A percentile compares a stretch with the other conserved stretches of the same genome.
Conservation (phyloP, 2,329 filamentous ascomycete species). For the Phyllachora maydis region DNA sequence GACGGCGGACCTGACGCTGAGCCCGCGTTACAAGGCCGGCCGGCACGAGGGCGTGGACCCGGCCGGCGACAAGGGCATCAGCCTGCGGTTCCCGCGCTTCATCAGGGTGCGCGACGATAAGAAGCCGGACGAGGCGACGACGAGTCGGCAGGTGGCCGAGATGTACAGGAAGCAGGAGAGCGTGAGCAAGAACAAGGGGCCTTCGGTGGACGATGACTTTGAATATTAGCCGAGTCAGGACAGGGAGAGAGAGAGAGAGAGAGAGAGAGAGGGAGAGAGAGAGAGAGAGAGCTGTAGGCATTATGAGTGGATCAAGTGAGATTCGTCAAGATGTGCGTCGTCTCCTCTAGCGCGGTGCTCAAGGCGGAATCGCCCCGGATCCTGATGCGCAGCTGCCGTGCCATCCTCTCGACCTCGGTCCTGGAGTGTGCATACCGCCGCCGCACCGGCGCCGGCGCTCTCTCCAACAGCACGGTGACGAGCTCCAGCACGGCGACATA, state of each 20-base stretch:
- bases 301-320: no score
- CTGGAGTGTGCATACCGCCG: conserved; percentile 30
- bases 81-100: conserved; percentile 77
- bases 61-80: conserved; percentile 57
- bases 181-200: conserved; percentile 68
- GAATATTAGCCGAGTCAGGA: conserved; percentile 48
- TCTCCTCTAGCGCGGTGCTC: no score
- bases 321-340: no score
- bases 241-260: no score
- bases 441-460: conserved; percentile 21
- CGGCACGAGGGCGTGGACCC: conserved; percentile 59
- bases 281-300: no score
- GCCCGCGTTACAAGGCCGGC: conserved; percentile 84
- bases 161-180: conserved; percentile 96
- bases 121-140: conserved; percentile 80
- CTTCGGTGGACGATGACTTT: conserved; percentile 86
- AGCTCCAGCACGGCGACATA: conserved; percentile 33
- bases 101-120: conserved; percentile 89
- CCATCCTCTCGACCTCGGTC: no score
- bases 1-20: conserved; percentile 84
- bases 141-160: conserved; percentile 68
- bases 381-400: no score
- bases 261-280: no score
- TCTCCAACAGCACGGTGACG: conserved; percentile 26
- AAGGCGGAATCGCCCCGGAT: no score